Evolutionary conservation across 352 stramenopile genomes (phyloP), one percentile per base, ranked within the genome.

Genomic region (Phytophthora macrochlamydospora): DNA sequence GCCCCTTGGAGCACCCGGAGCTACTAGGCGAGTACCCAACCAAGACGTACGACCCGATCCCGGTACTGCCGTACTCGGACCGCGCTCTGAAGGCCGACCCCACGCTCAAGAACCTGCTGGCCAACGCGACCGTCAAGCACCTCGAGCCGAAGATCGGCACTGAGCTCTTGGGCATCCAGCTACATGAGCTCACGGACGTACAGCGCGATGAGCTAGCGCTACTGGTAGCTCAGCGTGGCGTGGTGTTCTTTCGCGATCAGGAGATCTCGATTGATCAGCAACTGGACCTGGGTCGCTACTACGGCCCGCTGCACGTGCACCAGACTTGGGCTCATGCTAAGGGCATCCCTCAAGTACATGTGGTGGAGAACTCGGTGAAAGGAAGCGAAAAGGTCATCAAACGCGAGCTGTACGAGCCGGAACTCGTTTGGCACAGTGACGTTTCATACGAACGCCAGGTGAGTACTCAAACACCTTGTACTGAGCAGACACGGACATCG

Each of bases 381-480:
- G 37, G 3, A 5, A 69, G 54, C 12, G 43, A 53, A 37, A 69
- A 51, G 37, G 38, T 55, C 11, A 55, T 72, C 49, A 44, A 73
- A 12, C 40, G 42, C 0, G 64, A 78, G 13, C 40, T 40, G 2
- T 64, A 70, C 24, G 62, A 75, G 3, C 59, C 43, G 2, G 52
- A 69, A 24, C 75, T 66, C 38, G n/a, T 72, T 40, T 83, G 75
- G 75, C 75, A 83, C 56, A 78, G 61, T 29, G 71, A 79, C n/a
- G 71, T 77, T 2, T 76, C 75, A 0, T 76, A 73, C 38, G 71
- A 83, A 51, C 75, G 68, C n/a, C 75, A 69, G 18, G 18, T 24
- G 18, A 24, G 18, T 24, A 24, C 18, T 24, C 18, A 24, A 24
- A 24, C 18, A 24, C 18, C 18, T 24, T 24, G 18, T 24, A 24